Base-by-base conservation (phyloP, 2,329 filamentous ascomycete genomes). In the Lachnellula willkommii region DNA sequence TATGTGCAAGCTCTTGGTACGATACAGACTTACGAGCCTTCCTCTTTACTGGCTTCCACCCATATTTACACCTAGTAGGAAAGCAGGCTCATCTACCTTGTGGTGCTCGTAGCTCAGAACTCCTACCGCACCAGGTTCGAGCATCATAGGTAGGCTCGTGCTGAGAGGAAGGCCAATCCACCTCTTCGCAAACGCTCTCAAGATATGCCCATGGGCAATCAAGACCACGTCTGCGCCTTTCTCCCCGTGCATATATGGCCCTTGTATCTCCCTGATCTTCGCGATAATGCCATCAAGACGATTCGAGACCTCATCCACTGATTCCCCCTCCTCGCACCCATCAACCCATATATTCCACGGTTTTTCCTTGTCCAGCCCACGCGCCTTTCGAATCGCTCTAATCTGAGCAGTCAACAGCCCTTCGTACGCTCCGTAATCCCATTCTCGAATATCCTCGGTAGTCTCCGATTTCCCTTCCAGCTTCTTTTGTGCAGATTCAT, bases 111-210 rank as follows among this genome's bases (percentile, higher is more conserved):
- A 72, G 26, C 68, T 71, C 42, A 73, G 53, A 1, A 72, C 66
- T 3, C 68, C 71, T 32, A 73, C 66, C n/a, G 70, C 71, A 11
- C 71, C 71, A 17, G 71, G 71, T 49, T 72, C 70, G 32, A 73
- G 60, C 64, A 73, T 71, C 67, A 73, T 67, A 1, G 68, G 67
- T 22, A 73, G 48, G 9, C 62, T 65, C 49, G 56, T 64, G 32
- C 64, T 62, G 14, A 73, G 56, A 26, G 68, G 67, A 68, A 77
- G 78, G 0, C 74, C 65, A 53, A 83, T 70, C 80, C 80, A 83
- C 22, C 80, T 66, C 51, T 79, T 80, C 17, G 79, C 77, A 64
- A 83, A 80, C 1, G 77, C 75, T 42, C 80, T 69, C 59, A 83
- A 59, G 32, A 83, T 78, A 69, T 82, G 80, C 2, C 73, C 72